Evolutionary conservation across 2,329 filamentous ascomycete species (phyloP), one percentile per base, ranked within the genome.

Genomic region (Lecanosticta acicola): DNA sequence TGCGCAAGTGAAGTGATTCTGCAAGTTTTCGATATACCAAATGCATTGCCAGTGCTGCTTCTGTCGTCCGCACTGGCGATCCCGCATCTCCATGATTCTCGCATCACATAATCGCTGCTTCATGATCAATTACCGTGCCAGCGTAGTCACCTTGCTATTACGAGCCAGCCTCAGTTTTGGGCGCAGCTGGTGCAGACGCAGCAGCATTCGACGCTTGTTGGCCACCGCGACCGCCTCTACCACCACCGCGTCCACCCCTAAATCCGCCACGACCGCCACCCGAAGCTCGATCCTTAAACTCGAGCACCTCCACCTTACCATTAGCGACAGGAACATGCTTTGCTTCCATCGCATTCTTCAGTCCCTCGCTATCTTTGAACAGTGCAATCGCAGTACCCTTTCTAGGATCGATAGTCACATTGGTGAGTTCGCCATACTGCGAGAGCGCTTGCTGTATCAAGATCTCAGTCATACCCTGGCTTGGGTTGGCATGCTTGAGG

Each of bases 331-430:
- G 72, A 21, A 96, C 77, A 0, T 87, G 87, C 60, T 88, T 94
- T 10, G 85, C 86, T 13, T 81, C 77, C 61, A 95, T 81, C 3
- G 91, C 91, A 60, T 86, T 88, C 58, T 79, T 79, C 19, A 97
- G 73, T 8, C 78, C 76, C 7, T 83, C 80, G 1, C 83, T 76
- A 17, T 88, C 82, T 8, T 79, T 77, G 69, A 96, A 97, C 53
- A 95, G 87, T 32, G 94, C 84, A 63, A 96, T 95, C 2, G 89
- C 91, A 59, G 95, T 94, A 0, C 89, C 89, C 66, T 96, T 96
- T 60, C 90, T 85, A 66, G 89, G 90, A 64, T 97, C 91, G 43
- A 97, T 91, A 59, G 96, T 91, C 14, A 95, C 87, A 54, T 81
- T 84, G 0, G 79, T 79, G 37, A 96, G 79, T 1, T 78, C 66